Conservation (phyloP, 352 stramenopile species). For the Globisporangium mamillatum region DNA sequence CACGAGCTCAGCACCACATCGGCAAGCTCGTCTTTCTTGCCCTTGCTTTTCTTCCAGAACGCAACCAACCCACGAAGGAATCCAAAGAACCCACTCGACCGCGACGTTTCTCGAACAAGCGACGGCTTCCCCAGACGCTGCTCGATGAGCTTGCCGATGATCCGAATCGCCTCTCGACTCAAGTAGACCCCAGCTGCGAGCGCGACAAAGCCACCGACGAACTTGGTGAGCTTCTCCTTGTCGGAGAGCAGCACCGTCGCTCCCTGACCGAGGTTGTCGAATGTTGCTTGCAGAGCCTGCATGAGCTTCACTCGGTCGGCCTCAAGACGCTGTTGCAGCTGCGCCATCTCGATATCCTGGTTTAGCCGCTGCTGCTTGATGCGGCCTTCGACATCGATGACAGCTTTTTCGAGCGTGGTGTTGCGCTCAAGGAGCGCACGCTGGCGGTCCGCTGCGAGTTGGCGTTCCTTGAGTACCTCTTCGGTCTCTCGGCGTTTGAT, state of each 20-base stretch:
- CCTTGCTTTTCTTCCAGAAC: constrained; percentile 24
- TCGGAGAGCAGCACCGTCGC: constrained; percentile 51
- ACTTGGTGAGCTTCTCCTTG: constrained; percentile 55
- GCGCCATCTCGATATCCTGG: constrained; percentile 69
- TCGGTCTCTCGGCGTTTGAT: constrained; percentile 55
- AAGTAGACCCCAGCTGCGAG: constrained; percentile 60
- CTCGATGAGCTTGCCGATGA: constrained; percentile 56
- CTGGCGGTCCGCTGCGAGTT: constrained; percentile 43
- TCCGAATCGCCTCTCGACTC: constrained; percentile 57
- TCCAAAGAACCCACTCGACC: constrained; percentile 41
- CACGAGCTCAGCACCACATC: constrained; percentile 56
- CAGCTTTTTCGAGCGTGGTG: constrained; percentile 56
- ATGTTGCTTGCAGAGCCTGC: constrained; percentile 59
- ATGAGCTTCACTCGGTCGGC: constrained; percentile 65
- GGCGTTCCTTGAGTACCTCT: constrained; percentile 54
- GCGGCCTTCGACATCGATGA: constrained; percentile 58
- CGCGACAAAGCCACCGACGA: constrained; percentile 55
- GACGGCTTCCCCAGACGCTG: constrained; percentile 69
- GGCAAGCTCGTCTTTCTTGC: constrained; percentile 38
- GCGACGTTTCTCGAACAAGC: constrained; percentile 67
- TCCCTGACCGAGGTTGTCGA: constrained; percentile 67
- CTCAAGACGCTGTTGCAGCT: constrained; percentile 56
- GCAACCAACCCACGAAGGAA: constrained; percentile 30
- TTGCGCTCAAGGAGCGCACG: constrained; percentile 55
- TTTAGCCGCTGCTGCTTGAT: constrained; percentile 71